Percentiles rank a stretch among this genome's conserved stretches.
These are phyloP conservation scores for Lenwebbia sp. DNA, from an alignment of 345 rosid species.

Conservation along the genomic window DNA sequence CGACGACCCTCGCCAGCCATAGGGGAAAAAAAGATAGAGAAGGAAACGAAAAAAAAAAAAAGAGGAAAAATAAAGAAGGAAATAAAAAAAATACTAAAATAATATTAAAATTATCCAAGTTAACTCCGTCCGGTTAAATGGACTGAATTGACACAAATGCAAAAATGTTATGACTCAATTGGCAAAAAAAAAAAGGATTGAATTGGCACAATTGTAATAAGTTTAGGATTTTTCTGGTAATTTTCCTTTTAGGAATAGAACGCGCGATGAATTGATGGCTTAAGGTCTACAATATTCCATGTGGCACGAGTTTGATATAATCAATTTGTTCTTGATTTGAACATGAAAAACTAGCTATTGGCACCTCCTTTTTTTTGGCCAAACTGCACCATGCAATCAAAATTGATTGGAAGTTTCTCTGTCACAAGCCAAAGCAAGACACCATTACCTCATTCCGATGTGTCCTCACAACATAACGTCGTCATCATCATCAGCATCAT, in stretches of 20 bases:
- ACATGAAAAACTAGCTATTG: background rate
- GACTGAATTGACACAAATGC: no score
- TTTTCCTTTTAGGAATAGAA: background rate
- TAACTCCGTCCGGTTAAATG: no score
- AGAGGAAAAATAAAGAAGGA: no score
- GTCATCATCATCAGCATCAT: background rate
- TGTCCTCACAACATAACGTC: background rate
- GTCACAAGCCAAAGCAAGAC: background rate
- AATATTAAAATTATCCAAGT: no score
- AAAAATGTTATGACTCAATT: no score
- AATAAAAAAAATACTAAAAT: no score
- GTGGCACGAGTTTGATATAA: background rate
- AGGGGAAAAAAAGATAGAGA: no score
- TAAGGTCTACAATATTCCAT: background rate
- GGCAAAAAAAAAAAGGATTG: no score
- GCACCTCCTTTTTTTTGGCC: background rate
- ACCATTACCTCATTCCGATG: background rate
- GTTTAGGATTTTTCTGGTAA: no score
- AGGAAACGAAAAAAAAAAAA: no score
- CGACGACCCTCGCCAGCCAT: no score
- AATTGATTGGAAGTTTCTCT: background rate
- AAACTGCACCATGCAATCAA: background rate
- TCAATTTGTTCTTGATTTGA: background rate
- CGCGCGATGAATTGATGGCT: background rate
- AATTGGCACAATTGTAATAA: no score